Conservation (phyloP, 225 moss, liverwort and hornwort genomes). For the Antitrichia curtipendula region DNA sequence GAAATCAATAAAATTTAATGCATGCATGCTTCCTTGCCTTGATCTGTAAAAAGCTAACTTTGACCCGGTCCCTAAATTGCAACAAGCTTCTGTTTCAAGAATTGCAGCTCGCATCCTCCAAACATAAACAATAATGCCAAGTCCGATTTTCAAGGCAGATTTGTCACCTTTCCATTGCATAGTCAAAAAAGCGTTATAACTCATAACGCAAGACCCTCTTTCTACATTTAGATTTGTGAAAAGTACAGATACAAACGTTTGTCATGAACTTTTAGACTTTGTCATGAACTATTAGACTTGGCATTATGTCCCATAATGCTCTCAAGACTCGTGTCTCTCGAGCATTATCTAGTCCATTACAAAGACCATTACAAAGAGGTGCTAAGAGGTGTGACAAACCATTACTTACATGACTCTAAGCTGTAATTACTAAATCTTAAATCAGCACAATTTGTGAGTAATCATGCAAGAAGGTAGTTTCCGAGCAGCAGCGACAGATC, state of each 20-base stretch:
- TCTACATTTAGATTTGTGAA: too few relatives aligned
- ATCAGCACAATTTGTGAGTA: neutral
- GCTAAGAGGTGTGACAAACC: neutral
- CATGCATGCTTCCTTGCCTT: neutral
- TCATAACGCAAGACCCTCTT: too few relatives aligned
- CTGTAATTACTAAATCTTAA: neutral
- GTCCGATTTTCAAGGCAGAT: too few relatives aligned
- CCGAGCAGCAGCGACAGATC: neutral
- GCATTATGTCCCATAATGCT: too few relatives aligned
- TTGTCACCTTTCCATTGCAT: too few relatives aligned
- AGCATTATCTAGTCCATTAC: too few relatives aligned
- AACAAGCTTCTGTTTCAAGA: neutral
- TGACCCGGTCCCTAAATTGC: neutral
- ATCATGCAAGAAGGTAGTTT: neutral
- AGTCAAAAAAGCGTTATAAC: too few relatives aligned
- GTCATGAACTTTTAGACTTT: too few relatives aligned
- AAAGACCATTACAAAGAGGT: neutral
- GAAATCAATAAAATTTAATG: neutral
- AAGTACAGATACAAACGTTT: too few relatives aligned
- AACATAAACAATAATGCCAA: too few relatives aligned
- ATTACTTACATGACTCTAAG: neutral
- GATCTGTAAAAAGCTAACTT: neutral
- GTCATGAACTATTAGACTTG: too few relatives aligned
- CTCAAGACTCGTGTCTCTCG: too few relatives aligned
- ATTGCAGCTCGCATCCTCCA: neutral